A percentile compares a stretch with the other conserved stretches of the same genome.
phyloP scores from a whole-genome alignment of 2,329 filamentous ascomycete genomes.

The Apiospora kogelbergensis region DNA sequence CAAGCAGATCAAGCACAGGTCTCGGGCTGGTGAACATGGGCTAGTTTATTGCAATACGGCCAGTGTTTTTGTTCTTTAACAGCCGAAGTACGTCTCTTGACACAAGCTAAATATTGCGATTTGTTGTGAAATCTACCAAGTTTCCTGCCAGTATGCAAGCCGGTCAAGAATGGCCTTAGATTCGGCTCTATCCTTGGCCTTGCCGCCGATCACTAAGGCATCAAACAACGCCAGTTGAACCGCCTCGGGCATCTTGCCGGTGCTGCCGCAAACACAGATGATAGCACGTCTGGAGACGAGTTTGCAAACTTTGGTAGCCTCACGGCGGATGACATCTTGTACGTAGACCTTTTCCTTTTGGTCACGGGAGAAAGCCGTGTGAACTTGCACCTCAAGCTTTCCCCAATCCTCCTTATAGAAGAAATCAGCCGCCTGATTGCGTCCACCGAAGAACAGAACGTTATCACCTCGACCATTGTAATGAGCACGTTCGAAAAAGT shows the following conservation, averaged over 20 bases:
- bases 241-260: slow-evolving; percentile 57
- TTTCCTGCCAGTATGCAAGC: slow-evolving; percentile 56
- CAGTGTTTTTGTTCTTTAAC: no score
- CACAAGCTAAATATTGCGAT: neutral
- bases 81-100: neutral
- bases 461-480: slow-evolving; percentile 21
- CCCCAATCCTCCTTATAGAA: slow-evolving; percentile 81
- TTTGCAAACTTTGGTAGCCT: slow-evolving; percentile 36
- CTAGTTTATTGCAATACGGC: no score
- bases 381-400: slow-evolving; percentile 48
- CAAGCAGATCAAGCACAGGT: no score
- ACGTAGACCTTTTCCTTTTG: slow-evolving; percentile 57
- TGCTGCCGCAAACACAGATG: slow-evolving; percentile 56
- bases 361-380: slow-evolving; percentile 71
- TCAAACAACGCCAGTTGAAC: slow-evolving; percentile 54
- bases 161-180: slow-evolving; percentile 39
- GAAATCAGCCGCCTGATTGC: slow-evolving; percentile 73
- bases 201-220: slow-evolving; percentile 40
- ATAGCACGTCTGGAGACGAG: slow-evolving; percentile 42
- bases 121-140: slow-evolving; percentile 43
- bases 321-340: slow-evolving; percentile 51
- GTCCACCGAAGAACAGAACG: slow-evolving; percentile 80
- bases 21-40: no score
- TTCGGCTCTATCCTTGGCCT: slow-evolving; percentile 33
- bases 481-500: slow-evolving; percentile 71